Evolutionary conservation across 176 grass and related monocot genomes (phyloP).

Genomic region (Musa troglodytarum): DNA sequence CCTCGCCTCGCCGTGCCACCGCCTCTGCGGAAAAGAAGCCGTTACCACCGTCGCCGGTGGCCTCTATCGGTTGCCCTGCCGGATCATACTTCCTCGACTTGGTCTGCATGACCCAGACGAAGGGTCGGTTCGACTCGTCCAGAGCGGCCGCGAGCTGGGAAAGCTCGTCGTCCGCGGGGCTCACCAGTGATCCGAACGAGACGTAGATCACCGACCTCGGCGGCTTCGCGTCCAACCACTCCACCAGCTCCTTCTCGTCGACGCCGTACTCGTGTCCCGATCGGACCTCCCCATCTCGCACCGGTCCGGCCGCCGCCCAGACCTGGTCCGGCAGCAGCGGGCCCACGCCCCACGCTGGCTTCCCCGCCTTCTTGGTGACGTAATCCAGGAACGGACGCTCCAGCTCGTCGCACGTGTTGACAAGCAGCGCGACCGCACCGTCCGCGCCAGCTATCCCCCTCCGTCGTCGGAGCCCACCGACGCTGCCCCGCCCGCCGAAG

Average conservation of each 20-base stretch:
- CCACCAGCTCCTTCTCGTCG: constrained; percentile 19
- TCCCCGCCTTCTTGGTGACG: constrained; percentile 19
- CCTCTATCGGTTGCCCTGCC: constrained; percentile 9
- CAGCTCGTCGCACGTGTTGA: constrained; percentile 32
- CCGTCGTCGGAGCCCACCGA: neutral
- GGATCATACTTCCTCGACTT: constrained; percentile 11
- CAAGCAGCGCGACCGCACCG: constrained; percentile 22
- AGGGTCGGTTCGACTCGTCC: constrained; percentile 15
- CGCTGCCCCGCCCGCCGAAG: neutral
- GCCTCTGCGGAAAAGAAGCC: neutral
- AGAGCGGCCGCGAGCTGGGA: constrained; percentile 24
- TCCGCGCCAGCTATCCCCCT: constrained; percentile 9
- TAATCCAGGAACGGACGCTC: constrained; percentile 37
- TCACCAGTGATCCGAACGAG: constrained; percentile 29
- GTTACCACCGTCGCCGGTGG: neutral
- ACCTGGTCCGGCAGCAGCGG: constrained; percentile 28
- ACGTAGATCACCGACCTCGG: constrained; percentile 27
- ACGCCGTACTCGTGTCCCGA: neutral
- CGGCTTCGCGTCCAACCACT: constrained; percentile 30
- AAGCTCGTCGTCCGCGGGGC: constrained; percentile 27
- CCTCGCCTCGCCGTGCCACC: neutral
- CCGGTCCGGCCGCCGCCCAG: constrained; percentile 12
- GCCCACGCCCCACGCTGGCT: constrained; percentile 28
- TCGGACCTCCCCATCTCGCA: constrained; percentile 23
- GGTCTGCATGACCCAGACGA: constrained; percentile 29